Evolutionary conservation across 352 stramenopile species (phyloP), one percentile per base, ranked within the genome.

Genomic region (Peronospora belbahrii): DNA sequence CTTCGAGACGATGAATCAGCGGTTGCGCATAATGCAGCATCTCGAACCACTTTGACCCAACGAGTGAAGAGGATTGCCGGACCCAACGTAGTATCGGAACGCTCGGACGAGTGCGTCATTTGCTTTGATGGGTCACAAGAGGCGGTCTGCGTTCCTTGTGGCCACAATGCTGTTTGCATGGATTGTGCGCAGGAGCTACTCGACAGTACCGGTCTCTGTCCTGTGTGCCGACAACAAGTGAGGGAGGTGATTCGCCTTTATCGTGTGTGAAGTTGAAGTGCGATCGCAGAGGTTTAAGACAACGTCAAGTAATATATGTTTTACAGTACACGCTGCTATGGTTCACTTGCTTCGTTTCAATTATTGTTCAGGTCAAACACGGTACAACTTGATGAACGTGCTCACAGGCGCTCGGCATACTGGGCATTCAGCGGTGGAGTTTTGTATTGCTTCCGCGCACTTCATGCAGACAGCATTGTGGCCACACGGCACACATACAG

Each of bases 131-230:
- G 65, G 0, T 70, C 74, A 14, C 74, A 91, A 51, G 51, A 66
- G 11, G 82, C 75, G 0, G 80, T 92, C 4, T 91, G 80, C 28
- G 78, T 94, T 14, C 83, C 83, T 0, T 94, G 83, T 17, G 83
- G 83, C 31, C 83, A 94, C 65, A 87, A 91, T 34, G 83, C 83
- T n/a, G 74, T 91, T 37, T 94, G 83, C 44, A 87, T 85, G 74
- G 52, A 71, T 50, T 94, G 83, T 41, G 82, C 82, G 0, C 53
- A 72, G 11, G 69, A 86, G 35, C 56, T 94, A 22, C 38, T 89
- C 31, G 59, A 72, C 27, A 81, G 74, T 2, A 82, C 71, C 13
- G 64, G 64, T 6, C 43, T 76, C 13, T 94, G 83, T 18, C 79
- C 83, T 3, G 80, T 94, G 43, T 94, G 80, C 10, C 83, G 83